A percentile compares a stretch with the other conserved stretches of the same genome.
These are phyloP conservation scores for Phytopythium kandeliae DNA, from an alignment of 352 stramenopile species.

Conservation along the genomic window DNA sequence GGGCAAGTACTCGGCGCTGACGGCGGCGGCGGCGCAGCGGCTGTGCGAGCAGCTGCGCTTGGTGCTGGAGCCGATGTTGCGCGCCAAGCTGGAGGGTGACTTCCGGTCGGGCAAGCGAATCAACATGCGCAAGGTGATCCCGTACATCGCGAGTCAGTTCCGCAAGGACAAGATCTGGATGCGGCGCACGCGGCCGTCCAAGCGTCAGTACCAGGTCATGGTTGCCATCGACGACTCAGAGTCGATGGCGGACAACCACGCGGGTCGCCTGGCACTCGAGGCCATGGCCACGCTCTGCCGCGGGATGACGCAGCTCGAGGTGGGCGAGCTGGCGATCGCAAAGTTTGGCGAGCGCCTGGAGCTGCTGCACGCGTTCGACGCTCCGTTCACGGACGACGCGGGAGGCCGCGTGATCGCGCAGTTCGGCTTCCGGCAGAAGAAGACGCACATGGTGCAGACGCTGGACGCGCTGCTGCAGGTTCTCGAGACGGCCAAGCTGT, in stretches of 20 bases:
- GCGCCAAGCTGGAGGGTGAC: slow-evolving; percentile 96
- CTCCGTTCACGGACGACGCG: slow-evolving; percentile 95
- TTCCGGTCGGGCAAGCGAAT: slow-evolving; percentile 99
- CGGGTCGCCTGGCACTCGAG: slow-evolving; percentile 93
- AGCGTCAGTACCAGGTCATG: slow-evolving; percentile 98
- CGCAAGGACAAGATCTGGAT: slow-evolving; percentile 99
- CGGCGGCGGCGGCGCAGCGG: slow-evolving; percentile 87
- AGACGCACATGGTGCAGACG: slow-evolving; percentile 95
- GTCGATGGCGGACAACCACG: slow-evolving; percentile 98
- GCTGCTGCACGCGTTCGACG: slow-evolving; percentile 95
- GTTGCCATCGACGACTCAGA: slow-evolving; percentile 99
- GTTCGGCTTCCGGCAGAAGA: slow-evolving; percentile 97
- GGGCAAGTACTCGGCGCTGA: slow-evolving; percentile 92
- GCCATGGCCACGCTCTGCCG: slow-evolving; percentile 97
- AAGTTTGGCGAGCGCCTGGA: slow-evolving; percentile 97
- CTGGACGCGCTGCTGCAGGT: slow-evolving; percentile 91
- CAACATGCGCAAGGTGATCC: slow-evolving; percentile 99
- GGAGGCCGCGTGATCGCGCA: slow-evolving; percentile 91
- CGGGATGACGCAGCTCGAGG: slow-evolving; percentile 96
- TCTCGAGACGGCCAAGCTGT: slow-evolving; percentile 81
- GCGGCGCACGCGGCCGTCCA: slow-evolving; percentile 96
- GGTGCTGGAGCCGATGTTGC: slow-evolving; percentile 97
- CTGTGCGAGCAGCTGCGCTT: slow-evolving; percentile 98
- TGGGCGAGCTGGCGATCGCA: slow-evolving; percentile 91
- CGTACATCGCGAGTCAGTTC: slow-evolving; percentile 99